phyloP scores from a whole-genome alignment of 2,329 filamentous ascomycete genomes.

The Stylonectria norvegica region DNA sequence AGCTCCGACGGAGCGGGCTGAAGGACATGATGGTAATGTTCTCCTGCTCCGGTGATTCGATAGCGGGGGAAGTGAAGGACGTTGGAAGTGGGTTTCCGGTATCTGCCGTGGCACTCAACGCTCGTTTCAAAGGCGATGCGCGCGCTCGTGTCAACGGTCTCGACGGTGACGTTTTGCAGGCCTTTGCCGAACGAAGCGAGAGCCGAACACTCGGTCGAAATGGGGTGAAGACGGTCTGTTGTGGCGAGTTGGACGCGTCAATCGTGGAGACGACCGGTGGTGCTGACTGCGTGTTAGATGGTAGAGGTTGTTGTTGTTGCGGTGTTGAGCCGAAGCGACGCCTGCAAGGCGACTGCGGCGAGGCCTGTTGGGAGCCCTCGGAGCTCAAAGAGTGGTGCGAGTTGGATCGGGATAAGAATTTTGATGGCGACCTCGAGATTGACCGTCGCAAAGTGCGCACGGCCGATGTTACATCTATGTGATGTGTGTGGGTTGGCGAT shows the following conservation, averaged over 20 bases:
- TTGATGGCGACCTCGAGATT: conserved; percentile 89
- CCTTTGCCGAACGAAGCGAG: conserved; percentile 60
- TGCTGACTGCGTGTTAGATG: conserved; percentile 33
- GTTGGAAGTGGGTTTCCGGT: conserved; percentile 62
- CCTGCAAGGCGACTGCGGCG: conserved; percentile 53
- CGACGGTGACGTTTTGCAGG: conserved; percentile 53
- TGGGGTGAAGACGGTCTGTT: conserved; percentile 56
- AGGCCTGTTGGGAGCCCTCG: conserved; percentile 44
- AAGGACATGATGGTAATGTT: conserved; percentile 40
- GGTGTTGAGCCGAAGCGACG: conserved; percentile 38
- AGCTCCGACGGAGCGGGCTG: conserved; percentile 21
- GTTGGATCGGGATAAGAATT: conserved; percentile 60
- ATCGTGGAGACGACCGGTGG: conserved; percentile 32
- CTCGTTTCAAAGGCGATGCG: conserved; percentile 73
- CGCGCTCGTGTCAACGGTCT: conserved; percentile 59
- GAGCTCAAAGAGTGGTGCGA: conserved; percentile 48
- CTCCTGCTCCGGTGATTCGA: conserved; percentile 41
- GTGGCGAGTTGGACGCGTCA: conserved; percentile 29
- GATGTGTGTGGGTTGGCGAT: conserved; percentile 78
- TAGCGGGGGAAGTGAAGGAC: conserved; percentile 36
- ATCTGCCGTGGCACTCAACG: conserved; percentile 66
- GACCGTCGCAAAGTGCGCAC: conserved; percentile 83
- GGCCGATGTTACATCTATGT: conserved; percentile 77
- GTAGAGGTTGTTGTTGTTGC: conserved; percentile 30
- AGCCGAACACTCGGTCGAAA: conserved; percentile 66